These are phyloP conservation scores for Diaporthe eres DNA, from an alignment of 2,329 filamentous ascomycete species.

Conservation along the genomic window DNA sequence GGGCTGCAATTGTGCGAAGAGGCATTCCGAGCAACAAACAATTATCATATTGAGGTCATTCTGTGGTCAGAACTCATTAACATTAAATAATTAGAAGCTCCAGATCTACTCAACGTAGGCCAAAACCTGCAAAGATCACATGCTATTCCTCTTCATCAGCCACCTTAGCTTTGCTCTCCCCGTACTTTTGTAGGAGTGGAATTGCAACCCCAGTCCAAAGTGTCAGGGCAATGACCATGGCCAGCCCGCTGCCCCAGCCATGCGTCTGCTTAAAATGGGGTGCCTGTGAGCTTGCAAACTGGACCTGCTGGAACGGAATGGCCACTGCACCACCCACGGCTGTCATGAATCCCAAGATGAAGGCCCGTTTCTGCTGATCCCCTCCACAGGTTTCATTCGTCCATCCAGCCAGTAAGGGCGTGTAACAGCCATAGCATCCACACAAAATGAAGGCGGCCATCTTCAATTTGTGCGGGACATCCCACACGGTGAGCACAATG, in stretches of 20 bases:
- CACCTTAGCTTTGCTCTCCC: constrained; percentile 37
- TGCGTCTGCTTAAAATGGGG: constrained; percentile 53
- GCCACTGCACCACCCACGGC: constrained; percentile 54
- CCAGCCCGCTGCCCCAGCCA: constrained; percentile 53
- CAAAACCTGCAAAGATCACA: neutral
- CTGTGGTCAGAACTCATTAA: neutral
- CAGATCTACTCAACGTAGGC: neutral
- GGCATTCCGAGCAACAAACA: neutral
- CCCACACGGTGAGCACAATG: constrained; percentile 55
- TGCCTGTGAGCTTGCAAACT: constrained; percentile 54
- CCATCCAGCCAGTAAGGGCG: constrained; percentile 58
- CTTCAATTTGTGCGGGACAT: constrained; percentile 53
- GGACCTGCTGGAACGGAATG: constrained; percentile 56
- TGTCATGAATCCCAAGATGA: constrained; percentile 56
- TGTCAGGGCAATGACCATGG: constrained; percentile 51
- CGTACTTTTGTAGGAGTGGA: constrained; percentile 46
- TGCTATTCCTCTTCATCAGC: constrained; percentile 32
- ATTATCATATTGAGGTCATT: neutral
- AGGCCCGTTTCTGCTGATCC: constrained; percentile 59
- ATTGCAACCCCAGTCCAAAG: constrained; percentile 52
- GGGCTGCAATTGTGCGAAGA: neutral
- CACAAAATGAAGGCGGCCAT: constrained; percentile 57
- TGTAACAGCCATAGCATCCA: constrained; percentile 58
- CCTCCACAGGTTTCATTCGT: constrained; percentile 57
- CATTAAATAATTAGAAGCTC: neutral